Evolutionary conservation across 2,329 filamentous ascomycete species (phyloP), one percentile per base, ranked within the genome.

Genomic region (Cytospora paraplurivora): DNA sequence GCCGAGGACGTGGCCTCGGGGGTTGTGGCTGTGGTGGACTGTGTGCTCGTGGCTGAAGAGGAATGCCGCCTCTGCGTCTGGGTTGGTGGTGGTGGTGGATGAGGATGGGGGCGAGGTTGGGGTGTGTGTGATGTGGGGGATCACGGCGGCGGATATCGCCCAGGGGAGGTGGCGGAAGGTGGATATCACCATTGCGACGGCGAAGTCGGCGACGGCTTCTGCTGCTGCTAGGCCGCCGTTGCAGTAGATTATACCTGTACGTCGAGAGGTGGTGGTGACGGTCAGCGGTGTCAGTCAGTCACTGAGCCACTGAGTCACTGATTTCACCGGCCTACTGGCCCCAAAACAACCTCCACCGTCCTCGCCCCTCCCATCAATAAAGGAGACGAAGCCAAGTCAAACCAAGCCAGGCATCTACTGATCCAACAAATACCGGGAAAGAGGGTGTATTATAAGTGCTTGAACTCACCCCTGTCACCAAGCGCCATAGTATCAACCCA

Each of bases 151-250:
- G 1, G 78, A 71, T 57, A 85, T 81, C 66, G 83, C 88, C 84
- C 88, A 91, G 1, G 85, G 80, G 13, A 92, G 81, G 53, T 85
- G 81, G 58, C 89, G 86, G 77, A 91, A 92, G 15, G 85, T 86
- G 10, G 84, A 83, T 56, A 93, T 83, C 68, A 92, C 84, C 69
- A 89, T 82, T 70, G 86, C 87, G 49, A 91, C 79, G 19, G 88
- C 85, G 66, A 90, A 85, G 73, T 92, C 90, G 57, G 89, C 88
- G 1, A 92, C 89, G 5, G 88, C 85, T 70, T 92, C 89, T 7
- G 87, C 87, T 41, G 88, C 88, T 0, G 89, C 88, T 1, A 86
- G 81, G 1, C 88, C 88, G 3, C 86, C 83, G 75, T 92, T 92
- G 79, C 89, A 92, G 76, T 92, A 92, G 58, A 88, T 76, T 66